These are phyloP conservation scores for Scalesia atractyloides DNA, from an alignment of 129 eudicot genomes.

Conservation along the genomic window DNA sequence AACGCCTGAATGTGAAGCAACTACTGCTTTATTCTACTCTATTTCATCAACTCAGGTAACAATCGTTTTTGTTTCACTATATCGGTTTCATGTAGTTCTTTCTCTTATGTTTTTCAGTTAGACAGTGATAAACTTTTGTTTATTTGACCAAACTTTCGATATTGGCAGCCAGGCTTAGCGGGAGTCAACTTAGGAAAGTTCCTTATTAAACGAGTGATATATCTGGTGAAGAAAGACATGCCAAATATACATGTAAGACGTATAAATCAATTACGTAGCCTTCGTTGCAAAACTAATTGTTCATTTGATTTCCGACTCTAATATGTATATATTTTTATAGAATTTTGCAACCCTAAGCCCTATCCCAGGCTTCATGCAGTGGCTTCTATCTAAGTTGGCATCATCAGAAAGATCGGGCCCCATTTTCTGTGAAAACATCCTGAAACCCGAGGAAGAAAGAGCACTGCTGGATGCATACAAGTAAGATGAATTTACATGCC, in stretches of 20 bases:
- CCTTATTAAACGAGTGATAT: constrained; percentile 90
- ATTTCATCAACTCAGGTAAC: constrained; percentile 93
- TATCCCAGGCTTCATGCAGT: constrained; percentile 89
- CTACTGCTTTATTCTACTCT: constrained; percentile 91
- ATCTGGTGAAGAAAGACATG: constrained; percentile 89
- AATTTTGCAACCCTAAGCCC: constrained; percentile 97
- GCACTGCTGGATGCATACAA: constrained; percentile 48
- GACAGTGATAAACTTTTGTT: constrained; percentile 13
- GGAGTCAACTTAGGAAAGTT: constrained; percentile 96
- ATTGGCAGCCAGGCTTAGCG: constrained; percentile 91
- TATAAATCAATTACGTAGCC: constrained; percentile 7
- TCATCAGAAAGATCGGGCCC: constrained; percentile 67
- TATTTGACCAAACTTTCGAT: constrained; percentile 22
- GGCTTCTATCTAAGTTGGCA: constrained; percentile 91
- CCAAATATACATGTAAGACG: constrained; percentile 73
- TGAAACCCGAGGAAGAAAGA: constrained; percentile 70
- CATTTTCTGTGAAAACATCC: constrained; percentile 69
- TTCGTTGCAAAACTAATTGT: constrained; percentile 8
- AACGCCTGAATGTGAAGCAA: constrained; percentile 84
- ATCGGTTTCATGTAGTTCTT: constrained; percentile 5
- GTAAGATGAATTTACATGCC: constrained; percentile 42
- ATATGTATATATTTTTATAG: constrained; percentile 36
- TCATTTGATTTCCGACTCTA: constrained; percentile 18
- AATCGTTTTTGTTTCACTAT: neutral
- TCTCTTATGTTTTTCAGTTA: neutral